Conservation (phyloP, 768 basidiomycete genomes). For the Mycena metata region DNA sequence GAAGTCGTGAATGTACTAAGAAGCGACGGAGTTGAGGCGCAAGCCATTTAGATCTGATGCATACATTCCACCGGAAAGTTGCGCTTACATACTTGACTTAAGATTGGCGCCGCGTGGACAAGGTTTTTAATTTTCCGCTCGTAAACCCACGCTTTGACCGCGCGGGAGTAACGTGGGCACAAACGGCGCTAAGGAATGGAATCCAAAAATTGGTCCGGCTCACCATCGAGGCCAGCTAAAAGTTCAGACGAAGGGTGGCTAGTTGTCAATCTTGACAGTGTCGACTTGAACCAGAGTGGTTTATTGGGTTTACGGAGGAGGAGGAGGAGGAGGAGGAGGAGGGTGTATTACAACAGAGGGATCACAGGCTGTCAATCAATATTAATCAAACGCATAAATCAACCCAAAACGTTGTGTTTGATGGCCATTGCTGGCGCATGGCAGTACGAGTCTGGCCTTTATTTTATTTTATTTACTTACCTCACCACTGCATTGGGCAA, state of each 20-base stretch:
- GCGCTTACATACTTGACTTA: slow-evolving; percentile 9
- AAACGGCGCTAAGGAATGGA: slow-evolving; percentile 17
- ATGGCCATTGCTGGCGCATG: too few relatives aligned
- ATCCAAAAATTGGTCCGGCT: neutral
- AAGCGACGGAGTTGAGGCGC: slow-evolving; percentile 15
- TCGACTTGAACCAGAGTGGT: slow-evolving; percentile 18
- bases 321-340: too few relatives aligned
- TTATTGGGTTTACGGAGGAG: too few relatives aligned
- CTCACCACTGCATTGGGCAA: too few relatives aligned
- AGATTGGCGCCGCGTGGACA: slow-evolving; percentile 18
- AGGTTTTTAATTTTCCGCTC: too few relatives aligned
- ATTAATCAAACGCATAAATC: slow-evolving; percentile 25
- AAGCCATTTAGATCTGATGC: slow-evolving; percentile 17
- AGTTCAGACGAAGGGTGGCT: slow-evolving; percentile 11
- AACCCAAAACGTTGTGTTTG: too few relatives aligned
- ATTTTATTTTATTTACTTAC: too few relatives aligned
- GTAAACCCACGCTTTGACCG: slow-evolving; percentile 22
- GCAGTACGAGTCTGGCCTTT: too few relatives aligned
- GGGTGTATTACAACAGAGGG: too few relatives aligned
- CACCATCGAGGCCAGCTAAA: slow-evolving; percentile 22
- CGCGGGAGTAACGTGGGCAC: slow-evolving; percentile 18
- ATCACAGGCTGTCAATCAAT: slow-evolving; percentile 19
- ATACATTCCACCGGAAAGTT: slow-evolving; percentile 13
- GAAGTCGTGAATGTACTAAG: slow-evolving; percentile 17
- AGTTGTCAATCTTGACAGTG: too few relatives aligned